Evolutionary conservation across 495 filamentous ascomycete genomes (phyloP), one percentile per base, ranked within the genome.

Genomic region (Neurospora pannonica): DNA sequence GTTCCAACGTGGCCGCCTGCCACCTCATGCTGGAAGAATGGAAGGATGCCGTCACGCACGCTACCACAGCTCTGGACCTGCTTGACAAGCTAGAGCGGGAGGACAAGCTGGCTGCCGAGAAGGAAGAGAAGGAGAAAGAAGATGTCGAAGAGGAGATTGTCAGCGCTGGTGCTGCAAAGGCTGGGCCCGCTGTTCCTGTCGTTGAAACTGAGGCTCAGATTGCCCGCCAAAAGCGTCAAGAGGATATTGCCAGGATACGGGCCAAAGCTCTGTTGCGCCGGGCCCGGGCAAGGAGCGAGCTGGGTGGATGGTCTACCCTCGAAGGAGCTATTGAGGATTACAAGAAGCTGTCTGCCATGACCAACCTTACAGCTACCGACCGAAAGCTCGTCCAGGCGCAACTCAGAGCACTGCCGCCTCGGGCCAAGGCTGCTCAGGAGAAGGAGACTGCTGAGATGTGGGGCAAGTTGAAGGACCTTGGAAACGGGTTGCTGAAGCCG

Each of bases 401-500:
- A 46, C 83, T 97, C 38, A 82, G 84, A 43, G 83, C 82, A 37
- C 85, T 98, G 15, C 91, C 92, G 3, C 83, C 85, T 31, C 86
- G 86, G 75, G 89, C 94, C 48, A 92, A 94, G 62, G 86, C 87
- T 40, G 94, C 94, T 4, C 90, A 91, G 81, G 90, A 96, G 77
- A 90, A 86, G 78, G 96, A 99, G 82, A 94, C 94, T 87, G 89
- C 86, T 8, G 95, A 99, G 82, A 97, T 98, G 93, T 94, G 97
- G 93, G 92, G 90, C 34, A 98, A 98, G 83, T 82, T 99, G 82
- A 98, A 97, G 82, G 90, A 92, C 86, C 85, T 99, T 72, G 95
- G 95, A 3, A 97, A 99, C 83, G 93, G 94, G 2, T 86, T 99
- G 54, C 83, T 99, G 43, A 97, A 92, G 78, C 95, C 95, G 1